Percentiles rank a stretch among this genome's conserved stretches.
Evolutionary conservation across 1,139 yeast genomes (phyloP).

Genomic region (Pichia sp.): DNA sequence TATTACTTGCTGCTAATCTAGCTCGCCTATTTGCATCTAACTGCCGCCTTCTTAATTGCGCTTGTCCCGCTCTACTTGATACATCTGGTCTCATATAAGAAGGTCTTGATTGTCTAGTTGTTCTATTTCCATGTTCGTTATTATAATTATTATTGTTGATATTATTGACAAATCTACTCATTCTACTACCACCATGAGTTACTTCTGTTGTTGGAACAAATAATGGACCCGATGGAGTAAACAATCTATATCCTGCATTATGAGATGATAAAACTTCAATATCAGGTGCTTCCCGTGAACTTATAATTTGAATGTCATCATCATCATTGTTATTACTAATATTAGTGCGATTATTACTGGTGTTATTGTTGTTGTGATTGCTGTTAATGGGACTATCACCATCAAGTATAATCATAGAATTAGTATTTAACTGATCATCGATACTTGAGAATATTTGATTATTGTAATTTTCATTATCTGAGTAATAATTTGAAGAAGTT

Average conservation of each 20-base stretch:
- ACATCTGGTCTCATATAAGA: background rate
- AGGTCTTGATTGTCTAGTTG: background rate
- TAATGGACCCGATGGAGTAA: conserved; percentile 11
- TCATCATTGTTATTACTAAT: conserved; percentile 11
- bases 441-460: background rate
- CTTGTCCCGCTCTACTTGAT: background rate
- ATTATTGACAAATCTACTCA: background rate
- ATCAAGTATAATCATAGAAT: background rate
- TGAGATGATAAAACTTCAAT: conserved; percentile 5
- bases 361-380: background rate
- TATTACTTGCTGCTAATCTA: conserved; percentile 5
- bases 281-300: conserved; percentile 16
- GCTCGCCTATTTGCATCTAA: conserved; percentile 9
- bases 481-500: background rate
- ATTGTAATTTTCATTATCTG: background rate
- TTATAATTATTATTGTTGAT: background rate
- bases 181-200: conserved; percentile 5
- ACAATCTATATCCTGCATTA: conserved; percentile 5
- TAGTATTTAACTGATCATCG: background rate
- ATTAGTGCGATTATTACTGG: conserved; percentile 6
- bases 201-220: conserved; percentile 8
- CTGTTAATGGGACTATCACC: conserved; percentile 11
- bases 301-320: conserved; percentile 21
- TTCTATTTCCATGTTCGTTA: background rate
- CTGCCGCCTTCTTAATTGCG: conserved; percentile 4